Percentiles rank a stretch among this genome's conserved stretches.
These are phyloP conservation scores for Mariannaea elegans DNA, from an alignment of 2,329 filamentous ascomycete species.

Conservation along the genomic window DNA sequence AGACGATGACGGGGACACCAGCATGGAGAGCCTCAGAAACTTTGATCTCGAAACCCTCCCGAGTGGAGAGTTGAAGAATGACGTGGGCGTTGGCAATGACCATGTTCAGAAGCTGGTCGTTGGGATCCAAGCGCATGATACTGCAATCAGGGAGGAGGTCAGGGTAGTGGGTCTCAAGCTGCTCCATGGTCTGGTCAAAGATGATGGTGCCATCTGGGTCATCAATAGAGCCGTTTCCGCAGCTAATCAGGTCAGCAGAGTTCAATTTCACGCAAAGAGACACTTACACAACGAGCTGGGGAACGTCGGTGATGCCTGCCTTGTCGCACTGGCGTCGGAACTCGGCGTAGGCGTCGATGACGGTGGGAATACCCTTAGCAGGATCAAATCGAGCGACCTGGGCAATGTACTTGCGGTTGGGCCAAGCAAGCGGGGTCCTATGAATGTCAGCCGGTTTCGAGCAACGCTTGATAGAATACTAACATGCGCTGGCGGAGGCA, in stretches of 20 bases:
- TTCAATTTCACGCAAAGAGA: too few species aligned
- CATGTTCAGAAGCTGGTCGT: slow-evolving; percentile 82
- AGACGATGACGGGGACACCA: slow-evolving; percentile 80
- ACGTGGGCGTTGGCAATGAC: slow-evolving; percentile 77
- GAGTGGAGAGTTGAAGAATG: slow-evolving; percentile 80
- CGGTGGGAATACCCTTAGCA: slow-evolving; percentile 81
- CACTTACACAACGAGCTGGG: slow-evolving; percentile 74
- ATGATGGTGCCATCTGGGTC: slow-evolving; percentile 80
- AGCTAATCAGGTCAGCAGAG: slow-evolving; percentile 44
- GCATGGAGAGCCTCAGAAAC: slow-evolving; percentile 86
- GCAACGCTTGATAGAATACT: neutral
- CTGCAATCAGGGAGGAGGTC: slow-evolving; percentile 73
- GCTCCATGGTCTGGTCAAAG: slow-evolving; percentile 75
- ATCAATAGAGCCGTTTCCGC: slow-evolving; percentile 82
- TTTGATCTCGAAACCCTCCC: slow-evolving; percentile 88
- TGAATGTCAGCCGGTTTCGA: slow-evolving; percentile 6
- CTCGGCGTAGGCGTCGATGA: slow-evolving; percentile 78
- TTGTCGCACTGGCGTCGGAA: slow-evolving; percentile 71
- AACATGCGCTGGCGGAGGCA: slow-evolving; percentile 67
- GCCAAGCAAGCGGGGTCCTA: slow-evolving; percentile 63
- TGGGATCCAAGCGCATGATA: slow-evolving; percentile 79
- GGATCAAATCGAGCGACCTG: slow-evolving; percentile 87
- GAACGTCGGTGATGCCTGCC: slow-evolving; percentile 59
- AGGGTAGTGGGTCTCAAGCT: slow-evolving; percentile 70
- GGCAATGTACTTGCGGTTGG: slow-evolving; percentile 74